phyloP scores from a whole-genome alignment of 140 eudicot species.

The Anethum foeniculum region DNA sequence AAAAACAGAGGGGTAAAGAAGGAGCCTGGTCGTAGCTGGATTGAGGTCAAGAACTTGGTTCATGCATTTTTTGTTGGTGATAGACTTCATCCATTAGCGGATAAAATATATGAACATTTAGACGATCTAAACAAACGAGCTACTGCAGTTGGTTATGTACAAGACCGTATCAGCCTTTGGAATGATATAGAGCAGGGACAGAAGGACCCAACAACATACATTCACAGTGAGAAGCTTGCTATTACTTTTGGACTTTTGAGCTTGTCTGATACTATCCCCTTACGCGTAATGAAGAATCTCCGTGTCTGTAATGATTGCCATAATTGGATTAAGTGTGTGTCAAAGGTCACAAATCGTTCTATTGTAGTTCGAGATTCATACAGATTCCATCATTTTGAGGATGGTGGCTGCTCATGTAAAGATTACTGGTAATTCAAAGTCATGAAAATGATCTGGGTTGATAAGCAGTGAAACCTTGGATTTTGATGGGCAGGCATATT shows the following conservation, averaged over 20 bases:
- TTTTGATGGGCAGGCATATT: neutral
- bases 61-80: constrained; percentile 96
- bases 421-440: constrained; percentile 71
- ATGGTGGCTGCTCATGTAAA: constrained; percentile 76
- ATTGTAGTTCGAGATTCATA: constrained; percentile 84
- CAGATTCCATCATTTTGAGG: constrained; percentile 86
- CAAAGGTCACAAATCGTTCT: constrained; percentile 50
- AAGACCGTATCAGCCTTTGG: constrained; percentile 56
- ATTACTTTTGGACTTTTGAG: constrained; percentile 76
- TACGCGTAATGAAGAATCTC: constrained; percentile 87
- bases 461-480: neutral
- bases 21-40: constrained; percentile 96
- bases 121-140: constrained; percentile 55
- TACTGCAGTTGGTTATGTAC: constrained; percentile 60
- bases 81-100: constrained; percentile 65
- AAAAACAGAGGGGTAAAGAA: constrained; percentile 83
- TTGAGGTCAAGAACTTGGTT: constrained; percentile 70
- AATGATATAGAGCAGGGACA: constrained; percentile 63
- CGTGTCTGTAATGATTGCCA: constrained; percentile 93
- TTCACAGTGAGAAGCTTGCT: constrained; percentile 90
- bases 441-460: neutral
- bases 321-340: constrained; percentile 81
- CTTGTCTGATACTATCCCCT: constrained; percentile 49
- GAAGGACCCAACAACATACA: constrained; percentile 48
- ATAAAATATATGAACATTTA: constrained; percentile 57